Conservation (phyloP, 2,329 filamentous ascomycete genomes). For the Verticillium zaregamsianum region DNA sequence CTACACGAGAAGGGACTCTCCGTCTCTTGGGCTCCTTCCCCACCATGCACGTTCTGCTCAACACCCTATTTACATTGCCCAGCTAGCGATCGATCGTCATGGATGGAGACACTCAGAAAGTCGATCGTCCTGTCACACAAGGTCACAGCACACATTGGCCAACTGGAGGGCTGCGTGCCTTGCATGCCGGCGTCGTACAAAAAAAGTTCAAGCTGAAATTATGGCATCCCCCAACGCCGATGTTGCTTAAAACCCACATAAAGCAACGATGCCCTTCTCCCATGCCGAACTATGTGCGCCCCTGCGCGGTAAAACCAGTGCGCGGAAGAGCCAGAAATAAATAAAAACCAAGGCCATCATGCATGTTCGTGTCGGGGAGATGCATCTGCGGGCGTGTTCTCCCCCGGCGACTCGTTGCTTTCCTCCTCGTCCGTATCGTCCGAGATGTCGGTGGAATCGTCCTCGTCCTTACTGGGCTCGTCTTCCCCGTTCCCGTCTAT, state of each 20-base stretch:
- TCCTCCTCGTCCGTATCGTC: constrained; percentile 16
- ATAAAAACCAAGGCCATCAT: not conserved
- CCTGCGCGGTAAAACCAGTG: not conserved
- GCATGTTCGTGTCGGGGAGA: not conserved
- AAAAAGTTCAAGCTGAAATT: not conserved
- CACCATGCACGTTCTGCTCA: too few relatives aligned
- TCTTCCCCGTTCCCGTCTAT: constrained; percentile 2
- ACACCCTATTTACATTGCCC: not conserved
- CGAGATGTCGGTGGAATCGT: constrained; percentile 22
- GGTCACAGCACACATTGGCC: not conserved
- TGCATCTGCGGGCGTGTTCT: constrained; percentile 4
- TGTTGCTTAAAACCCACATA: not conserved
- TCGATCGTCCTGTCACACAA: not conserved
- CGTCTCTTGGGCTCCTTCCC: too few relatives aligned
- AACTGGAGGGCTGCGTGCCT: not conserved
- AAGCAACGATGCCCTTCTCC: not conserved
- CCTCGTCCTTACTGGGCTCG: constrained; percentile 25
- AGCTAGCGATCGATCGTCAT: not conserved
- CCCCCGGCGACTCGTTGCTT: constrained; percentile 14
- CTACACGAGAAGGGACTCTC: too few relatives aligned
- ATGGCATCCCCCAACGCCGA: not conserved
- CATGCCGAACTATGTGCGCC: not conserved
- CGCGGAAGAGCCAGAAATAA: not conserved
- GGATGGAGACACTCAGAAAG: not conserved
- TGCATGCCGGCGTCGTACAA: not conserved